phyloP scores from a whole-genome alignment of 495 filamentous ascomycete genomes.

The Neohortaea acidophila region DNA sequence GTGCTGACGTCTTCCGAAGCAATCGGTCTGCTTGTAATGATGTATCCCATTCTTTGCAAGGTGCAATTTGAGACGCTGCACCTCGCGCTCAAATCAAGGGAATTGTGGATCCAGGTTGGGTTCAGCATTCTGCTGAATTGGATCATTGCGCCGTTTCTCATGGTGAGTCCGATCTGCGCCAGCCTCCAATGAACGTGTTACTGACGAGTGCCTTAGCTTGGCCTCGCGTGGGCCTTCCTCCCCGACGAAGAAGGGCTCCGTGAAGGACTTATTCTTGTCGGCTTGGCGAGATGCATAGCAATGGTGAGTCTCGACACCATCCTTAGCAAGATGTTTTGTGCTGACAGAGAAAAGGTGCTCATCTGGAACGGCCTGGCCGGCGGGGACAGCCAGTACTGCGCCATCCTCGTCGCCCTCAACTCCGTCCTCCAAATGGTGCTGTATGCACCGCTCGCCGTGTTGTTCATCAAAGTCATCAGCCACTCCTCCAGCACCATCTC shows the following conservation, averaged over 20 bases:
- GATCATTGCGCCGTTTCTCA: conserved; percentile 77
- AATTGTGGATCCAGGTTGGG: conserved; percentile 62
- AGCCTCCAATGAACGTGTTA: no score
- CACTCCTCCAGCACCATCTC: conserved; percentile 21
- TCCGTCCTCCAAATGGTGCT: conserved; percentile 76
- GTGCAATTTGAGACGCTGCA: conserved; percentile 73
- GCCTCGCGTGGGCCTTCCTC: conserved; percentile 66
- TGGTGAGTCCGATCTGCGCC: no score
- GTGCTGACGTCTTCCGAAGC: conserved; percentile 39
- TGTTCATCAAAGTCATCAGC: conserved; percentile 63
- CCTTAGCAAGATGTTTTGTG: conserved; percentile 62
- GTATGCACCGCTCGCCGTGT: conserved; percentile 63
- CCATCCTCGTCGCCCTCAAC: conserved; percentile 79
- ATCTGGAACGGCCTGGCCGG: conserved; percentile 68
- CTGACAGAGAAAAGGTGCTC: no score
- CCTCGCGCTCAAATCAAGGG: conserved; percentile 42
- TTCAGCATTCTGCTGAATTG: conserved; percentile 77
- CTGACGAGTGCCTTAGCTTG: conserved; percentile 35
- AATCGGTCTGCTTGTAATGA: conserved; percentile 75
- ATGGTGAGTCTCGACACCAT: no score
- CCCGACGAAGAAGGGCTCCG: conserved; percentile 55
- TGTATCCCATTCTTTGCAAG: conserved; percentile 92
- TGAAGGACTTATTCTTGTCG: conserved; percentile 62
- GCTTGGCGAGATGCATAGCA: conserved; percentile 65
- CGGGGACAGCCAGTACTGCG: conserved; percentile 73